Evolutionary conservation across 2,329 filamentous ascomycete genomes (phyloP), one percentile per base, ranked within the genome.

Genomic region (Cladophialophora bantiana): DNA sequence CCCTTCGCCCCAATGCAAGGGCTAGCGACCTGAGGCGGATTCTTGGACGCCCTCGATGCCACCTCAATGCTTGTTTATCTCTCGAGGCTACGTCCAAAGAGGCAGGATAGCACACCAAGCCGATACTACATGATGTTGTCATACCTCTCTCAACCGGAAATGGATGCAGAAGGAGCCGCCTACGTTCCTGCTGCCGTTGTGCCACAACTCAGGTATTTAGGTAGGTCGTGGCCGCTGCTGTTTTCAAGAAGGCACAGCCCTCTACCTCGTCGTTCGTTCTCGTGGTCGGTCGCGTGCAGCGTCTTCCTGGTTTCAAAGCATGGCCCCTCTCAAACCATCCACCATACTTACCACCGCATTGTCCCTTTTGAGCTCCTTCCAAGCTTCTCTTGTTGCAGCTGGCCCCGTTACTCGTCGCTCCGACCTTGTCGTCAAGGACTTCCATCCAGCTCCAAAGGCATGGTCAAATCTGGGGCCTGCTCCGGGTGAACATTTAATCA

Each of bases 371-470:
- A 54, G 61, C 38, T 70, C 62, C 58, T 65, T 69, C 20, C 64
- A 68, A 61, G 32, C 65, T 12, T 58, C 62, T 12, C 38, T 64
- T 32, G 58, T 64, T 56, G 50, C 58, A 10, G 68, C 68, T 20
- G 65, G 65, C 31, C 68, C 68, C 13, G 55, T 70, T 10, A 34
- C 38, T 26, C 68, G 62, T 36, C 78, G 80, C 40, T 78, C 80
- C 31, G 74, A 78, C 1, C 86, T 85, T 72, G 76, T 76, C 9
- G 78, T 88, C 68, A 89, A 88, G 77, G 86, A 88, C 67, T 79
- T 77, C 15, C 85, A 88, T 74, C 70, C 75, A 69, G 82, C 84
- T 15, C 86, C 86, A 3, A 74, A 75, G 52, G 77, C 77, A 60
- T 89, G 86, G 86, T 79, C 75, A 9, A 80, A 79, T 66, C 73